Evolutionary conservation across 495 filamentous ascomycete species (phyloP).

Genomic region (Podospora pseudocomata): DNA sequence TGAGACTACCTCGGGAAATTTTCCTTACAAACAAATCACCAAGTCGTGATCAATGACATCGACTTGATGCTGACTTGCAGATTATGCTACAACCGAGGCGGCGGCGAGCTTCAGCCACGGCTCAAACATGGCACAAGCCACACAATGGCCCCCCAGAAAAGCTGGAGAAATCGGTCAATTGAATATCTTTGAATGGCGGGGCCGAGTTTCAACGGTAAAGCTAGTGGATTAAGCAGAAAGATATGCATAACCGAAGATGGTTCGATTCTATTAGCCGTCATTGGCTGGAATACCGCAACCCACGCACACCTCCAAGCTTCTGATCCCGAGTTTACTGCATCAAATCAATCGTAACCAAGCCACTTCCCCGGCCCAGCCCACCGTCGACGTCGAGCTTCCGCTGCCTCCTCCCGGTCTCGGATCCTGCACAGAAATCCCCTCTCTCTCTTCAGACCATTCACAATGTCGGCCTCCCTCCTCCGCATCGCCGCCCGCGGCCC

Average conservation of each 20-base stretch:
- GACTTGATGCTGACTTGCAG: background rate
- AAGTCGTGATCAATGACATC: background rate
- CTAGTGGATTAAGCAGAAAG: constrained; percentile 20
- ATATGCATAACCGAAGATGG: constrained; percentile 30
- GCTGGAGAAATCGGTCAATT: constrained; percentile 9
- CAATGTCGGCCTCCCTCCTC: constrained; percentile 65
- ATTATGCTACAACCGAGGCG: background rate
- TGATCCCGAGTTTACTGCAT: constrained; percentile 15
- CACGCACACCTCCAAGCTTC: constrained; percentile 19
- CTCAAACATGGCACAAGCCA: background rate
- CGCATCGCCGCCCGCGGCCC: constrained; percentile 67
- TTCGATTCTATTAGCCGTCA: constrained; percentile 35
- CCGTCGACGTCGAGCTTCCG: constrained; percentile 25
- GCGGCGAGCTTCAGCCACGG: background rate
- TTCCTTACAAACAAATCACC: background rate
- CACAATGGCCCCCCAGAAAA: background rate
- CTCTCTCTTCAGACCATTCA: constrained; percentile 9
- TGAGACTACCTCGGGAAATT: background rate
- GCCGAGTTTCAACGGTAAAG: too few species aligned
- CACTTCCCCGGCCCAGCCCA: constrained; percentile 22
- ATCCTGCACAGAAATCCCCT: constrained; percentile 12
- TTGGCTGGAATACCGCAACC: constrained; percentile 9
- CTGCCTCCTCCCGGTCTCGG: constrained; percentile 18
- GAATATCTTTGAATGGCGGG: constrained; percentile 13
- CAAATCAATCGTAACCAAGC: constrained; percentile 27